Evolutionary conservation across 2,329 filamentous ascomycete genomes (phyloP).

Genomic region (Pseudocercospora fuligena): DNA sequence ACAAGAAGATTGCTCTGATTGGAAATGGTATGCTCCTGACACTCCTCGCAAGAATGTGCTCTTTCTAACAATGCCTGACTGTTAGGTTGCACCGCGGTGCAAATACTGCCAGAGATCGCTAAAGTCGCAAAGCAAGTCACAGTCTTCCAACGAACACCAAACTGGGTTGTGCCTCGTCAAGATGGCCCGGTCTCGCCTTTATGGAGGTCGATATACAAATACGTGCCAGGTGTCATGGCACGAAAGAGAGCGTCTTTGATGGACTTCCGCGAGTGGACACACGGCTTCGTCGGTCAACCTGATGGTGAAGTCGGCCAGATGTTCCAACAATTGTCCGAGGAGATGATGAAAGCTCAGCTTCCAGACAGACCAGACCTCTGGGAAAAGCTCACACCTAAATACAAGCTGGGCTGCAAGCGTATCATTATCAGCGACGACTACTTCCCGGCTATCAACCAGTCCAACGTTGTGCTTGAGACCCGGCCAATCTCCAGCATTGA

Average conservation of each 20-base stretch:
- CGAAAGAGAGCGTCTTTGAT: constrained; percentile 58
- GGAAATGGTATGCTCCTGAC: constrained; percentile 56
- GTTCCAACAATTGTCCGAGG: constrained; percentile 44
- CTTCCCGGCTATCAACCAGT: constrained; percentile 54
- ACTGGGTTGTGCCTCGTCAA: constrained; percentile 62
- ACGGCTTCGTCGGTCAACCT: constrained; percentile 51
- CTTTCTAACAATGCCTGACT: background rate
- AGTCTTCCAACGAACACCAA: constrained; percentile 63
- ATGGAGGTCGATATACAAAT: constrained; percentile 52
- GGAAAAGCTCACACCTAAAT: constrained; percentile 59
- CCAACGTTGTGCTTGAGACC: constrained; percentile 59
- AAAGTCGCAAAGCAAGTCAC: constrained; percentile 56
- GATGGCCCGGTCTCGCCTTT: constrained; percentile 54
- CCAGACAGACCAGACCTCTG: constrained; percentile 56
- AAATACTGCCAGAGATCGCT: constrained; percentile 63
- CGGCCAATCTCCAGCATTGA: constrained; percentile 54
- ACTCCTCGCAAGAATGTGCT: background rate
- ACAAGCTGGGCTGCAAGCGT: constrained; percentile 60
- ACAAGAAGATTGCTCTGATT: constrained; percentile 63
- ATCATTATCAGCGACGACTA: constrained; percentile 62
- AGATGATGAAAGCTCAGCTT: constrained; percentile 52
- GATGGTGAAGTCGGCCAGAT: constrained; percentile 47
- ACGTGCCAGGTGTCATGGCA: constrained; percentile 57
- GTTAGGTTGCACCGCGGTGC: constrained; percentile 60
- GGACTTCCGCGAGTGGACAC: constrained; percentile 59